Conservation (phyloP, 345 rosid genomes). For the Boechera retrofracta region DNA sequence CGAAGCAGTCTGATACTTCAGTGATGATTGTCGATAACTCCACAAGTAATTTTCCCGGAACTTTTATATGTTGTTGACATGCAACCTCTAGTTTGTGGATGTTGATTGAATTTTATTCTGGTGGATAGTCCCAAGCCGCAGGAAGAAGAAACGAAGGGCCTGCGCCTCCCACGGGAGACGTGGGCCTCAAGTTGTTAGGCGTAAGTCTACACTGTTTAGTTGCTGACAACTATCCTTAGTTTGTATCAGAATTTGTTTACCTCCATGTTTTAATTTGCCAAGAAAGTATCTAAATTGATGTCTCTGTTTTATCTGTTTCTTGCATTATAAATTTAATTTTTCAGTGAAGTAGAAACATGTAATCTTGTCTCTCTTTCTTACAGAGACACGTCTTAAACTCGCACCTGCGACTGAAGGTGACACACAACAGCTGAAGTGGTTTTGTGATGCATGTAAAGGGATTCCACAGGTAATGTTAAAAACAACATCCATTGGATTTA, state of each 20-base stretch:
- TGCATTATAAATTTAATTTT: background rate
- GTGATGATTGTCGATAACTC: conserved; percentile 73
- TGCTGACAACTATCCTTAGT: conserved; percentile 33
- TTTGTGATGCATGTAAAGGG: conserved; percentile 97
- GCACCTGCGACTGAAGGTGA: conserved; percentile 79
- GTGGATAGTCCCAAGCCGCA: conserved; percentile 78
- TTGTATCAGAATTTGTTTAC: background rate
- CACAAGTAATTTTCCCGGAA: conserved; percentile 63
- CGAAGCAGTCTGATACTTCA: conserved; percentile 72
- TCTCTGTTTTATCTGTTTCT: conserved; percentile 23
- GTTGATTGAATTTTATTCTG: conserved; percentile 57
- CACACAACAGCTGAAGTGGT: conserved; percentile 76
- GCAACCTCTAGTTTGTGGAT: conserved; percentile 35
- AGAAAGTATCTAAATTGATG: conserved; percentile 2
- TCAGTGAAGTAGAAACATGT: conserved; percentile 15
- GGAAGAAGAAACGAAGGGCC: conserved; percentile 69
- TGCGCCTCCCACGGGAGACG: conserved; percentile 59
- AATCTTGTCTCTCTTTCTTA: conserved; percentile 26
- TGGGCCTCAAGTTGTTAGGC: conserved; percentile 71
- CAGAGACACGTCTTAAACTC: conserved; percentile 81
- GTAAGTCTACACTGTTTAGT: conserved; percentile 60
- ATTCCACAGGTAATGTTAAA: conserved; percentile 70
- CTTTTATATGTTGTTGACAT: conserved; percentile 35
- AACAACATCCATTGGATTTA: background rate
- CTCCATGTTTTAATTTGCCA: background rate